Percentiles rank a stretch among this genome's conserved stretches.
These are phyloP conservation scores for Toxicodendron radicans DNA, from an alignment of 345 rosid species.

Conservation along the genomic window DNA sequence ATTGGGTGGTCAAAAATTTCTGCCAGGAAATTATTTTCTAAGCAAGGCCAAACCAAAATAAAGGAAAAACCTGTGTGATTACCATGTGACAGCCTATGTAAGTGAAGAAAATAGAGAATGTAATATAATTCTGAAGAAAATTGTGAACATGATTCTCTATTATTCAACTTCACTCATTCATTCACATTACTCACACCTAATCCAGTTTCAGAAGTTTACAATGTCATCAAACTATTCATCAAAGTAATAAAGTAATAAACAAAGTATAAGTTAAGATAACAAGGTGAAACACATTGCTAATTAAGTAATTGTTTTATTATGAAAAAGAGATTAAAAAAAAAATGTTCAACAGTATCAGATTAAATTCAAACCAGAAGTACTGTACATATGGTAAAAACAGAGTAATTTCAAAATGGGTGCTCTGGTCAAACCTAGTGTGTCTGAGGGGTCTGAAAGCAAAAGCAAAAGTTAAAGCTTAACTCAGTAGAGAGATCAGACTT, in stretches of 20 bases:
- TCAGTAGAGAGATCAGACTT: conserved; percentile 15
- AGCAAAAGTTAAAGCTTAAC: conserved; percentile 33
- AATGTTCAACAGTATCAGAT: conserved; percentile 8
- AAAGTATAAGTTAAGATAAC: too few species aligned
- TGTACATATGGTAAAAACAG: conserved; percentile 23
- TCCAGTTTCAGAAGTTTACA: too few species aligned
- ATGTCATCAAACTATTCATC: too few species aligned
- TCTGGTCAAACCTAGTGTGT: conserved; percentile 43
- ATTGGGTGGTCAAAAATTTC: conserved; percentile 37
- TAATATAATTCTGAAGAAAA: too few species aligned
- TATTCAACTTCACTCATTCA: too few species aligned
- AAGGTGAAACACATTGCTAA: too few species aligned
- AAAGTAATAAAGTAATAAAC: too few species aligned
- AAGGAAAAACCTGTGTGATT: conserved; percentile 15
- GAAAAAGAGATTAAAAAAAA: background rate
- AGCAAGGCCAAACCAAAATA: conserved; percentile 8
- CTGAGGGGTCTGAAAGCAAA: conserved; percentile 16
- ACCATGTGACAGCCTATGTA: conserved; percentile 13
- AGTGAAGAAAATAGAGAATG: background rate
- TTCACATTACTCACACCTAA: too few species aligned
- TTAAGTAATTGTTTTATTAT: too few species aligned
- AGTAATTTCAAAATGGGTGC: conserved; percentile 23
- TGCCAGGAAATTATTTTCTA: conserved; percentile 18
- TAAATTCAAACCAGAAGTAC: background rate
- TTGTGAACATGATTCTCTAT: too few species aligned